Base-by-base conservation (phyloP, 2,329 filamentous ascomycete genomes). In the Fusarium camptoceras region DNA sequence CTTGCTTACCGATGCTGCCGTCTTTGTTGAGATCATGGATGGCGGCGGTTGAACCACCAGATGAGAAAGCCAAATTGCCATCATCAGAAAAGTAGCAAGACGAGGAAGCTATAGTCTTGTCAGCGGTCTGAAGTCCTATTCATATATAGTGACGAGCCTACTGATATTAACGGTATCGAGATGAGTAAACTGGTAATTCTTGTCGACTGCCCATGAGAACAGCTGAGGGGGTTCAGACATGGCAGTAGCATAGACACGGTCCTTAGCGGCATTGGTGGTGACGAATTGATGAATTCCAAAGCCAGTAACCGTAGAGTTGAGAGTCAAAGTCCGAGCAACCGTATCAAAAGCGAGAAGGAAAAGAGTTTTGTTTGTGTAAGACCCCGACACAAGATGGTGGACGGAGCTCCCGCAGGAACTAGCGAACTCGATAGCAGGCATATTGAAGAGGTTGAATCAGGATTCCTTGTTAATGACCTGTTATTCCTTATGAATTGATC, bases 321-420 rank as follows among this genome's bases (percentile, higher is more conserved):
- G 15, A 10, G 39, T 55, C 8, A 59, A 28, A 7, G 55, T 59
- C 11, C 31, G 30, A 22, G 55, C 49, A 9, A 55, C 24, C 5
- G 55, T 59, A 7, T 55, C 49, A n/a, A 59, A 59, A 11, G 55
- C 55, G 5, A 59, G 55, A 12, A 55, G 55, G 7, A 59, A 59
- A 0, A 59, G 49, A 6, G 55, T 59, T 8, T 22, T 59, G 39
- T 55, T 59, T 15, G 55, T 55, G 16, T 44, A 59, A 16, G 55
- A 59, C 6, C 55, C 55, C 6, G 55, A 31, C 28, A 55, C 24
- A 14, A 59, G 28, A 16, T 59, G 55, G 22, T 59, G 55, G 16
- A 59, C 6, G 6, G 48, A 42, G 55, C 39, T 44, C 24, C 48
- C 55, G 16, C 16, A 16, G 1, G 48, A 59, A 28, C 30, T 55